Evolutionary conservation across 1,139 yeast species (phyloP).

Genomic region (Magnusiomyces suaveolens): DNA sequence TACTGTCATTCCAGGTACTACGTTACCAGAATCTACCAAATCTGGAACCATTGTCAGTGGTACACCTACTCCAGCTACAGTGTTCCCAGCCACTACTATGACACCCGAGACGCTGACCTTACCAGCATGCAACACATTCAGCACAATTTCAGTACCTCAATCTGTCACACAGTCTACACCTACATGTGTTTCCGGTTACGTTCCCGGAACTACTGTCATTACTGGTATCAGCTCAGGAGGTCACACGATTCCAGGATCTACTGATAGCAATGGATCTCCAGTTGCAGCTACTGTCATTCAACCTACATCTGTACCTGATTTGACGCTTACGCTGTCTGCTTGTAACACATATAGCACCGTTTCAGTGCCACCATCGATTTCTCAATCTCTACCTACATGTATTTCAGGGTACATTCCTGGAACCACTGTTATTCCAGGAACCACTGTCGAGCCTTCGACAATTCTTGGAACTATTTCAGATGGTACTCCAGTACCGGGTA

Average conservation of each 20-base stretch:
- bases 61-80: constrained; percentile 9
- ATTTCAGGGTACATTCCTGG: not conserved
- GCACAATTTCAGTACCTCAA: constrained; percentile 5
- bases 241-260: constrained; percentile 5
- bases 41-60: constrained; percentile 6
- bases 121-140: constrained; percentile 8
- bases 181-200: constrained; percentile 6
- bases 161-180: not conserved
- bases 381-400: constrained; percentile 5
- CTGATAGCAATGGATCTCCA: constrained; percentile 7
- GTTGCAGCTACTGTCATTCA: constrained; percentile 8
- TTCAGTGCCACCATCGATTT: constrained; percentile 5
- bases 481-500: constrained; percentile 5
- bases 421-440: constrained; percentile 4
- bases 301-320: constrained; percentile 4
- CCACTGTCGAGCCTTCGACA: constrained; percentile 3
- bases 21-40: not conserved
- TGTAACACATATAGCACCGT: constrained; percentile 8
- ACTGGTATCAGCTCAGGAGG: constrained; percentile 5
- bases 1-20: constrained; percentile 6
- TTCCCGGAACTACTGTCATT: constrained; percentile 3
- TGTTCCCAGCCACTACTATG: constrained; percentile 7
- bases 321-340: constrained; percentile 5
- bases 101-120: constrained; percentile 8
- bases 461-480: constrained; percentile 3